Evolutionary conservation across 1,284 basidiomycete species (phyloP).

Genomic region (Afroboletus lepidellus): DNA sequence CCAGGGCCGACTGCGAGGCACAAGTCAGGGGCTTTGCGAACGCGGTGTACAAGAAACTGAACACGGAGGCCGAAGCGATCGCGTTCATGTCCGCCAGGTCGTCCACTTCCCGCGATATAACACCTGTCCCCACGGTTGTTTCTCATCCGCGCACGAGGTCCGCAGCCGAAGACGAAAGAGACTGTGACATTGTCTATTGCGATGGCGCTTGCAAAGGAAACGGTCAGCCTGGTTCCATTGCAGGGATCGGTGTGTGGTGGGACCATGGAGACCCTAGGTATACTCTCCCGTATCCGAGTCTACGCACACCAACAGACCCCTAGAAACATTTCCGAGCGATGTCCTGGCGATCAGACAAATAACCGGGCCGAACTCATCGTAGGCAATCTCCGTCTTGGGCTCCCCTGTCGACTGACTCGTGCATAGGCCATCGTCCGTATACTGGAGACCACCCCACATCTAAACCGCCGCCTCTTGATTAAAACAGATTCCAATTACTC

Average conservation of each 20-base stretch:
- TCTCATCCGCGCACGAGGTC: background rate
- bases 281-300: background rate
- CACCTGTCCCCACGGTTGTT: background rate
- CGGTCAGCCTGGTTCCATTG: constrained; percentile 56
- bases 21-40: constrained; percentile 58
- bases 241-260: constrained; percentile 81
- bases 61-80: constrained; percentile 50
- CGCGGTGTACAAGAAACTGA: constrained; percentile 66
- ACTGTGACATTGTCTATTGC: constrained; percentile 58
- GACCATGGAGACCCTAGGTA: constrained; percentile 60
- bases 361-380: constrained; percentile 86
- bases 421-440: constrained; percentile 71
- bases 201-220: constrained; percentile 83
- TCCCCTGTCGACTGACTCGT: constrained; percentile 4
- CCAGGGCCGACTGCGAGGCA: constrained; percentile 37
- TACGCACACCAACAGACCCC: background rate
- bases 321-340: constrained; percentile 76
- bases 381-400: constrained; percentile 21
- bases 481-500: constrained; percentile 78
- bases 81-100: constrained; percentile 30
- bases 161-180: constrained; percentile 16
- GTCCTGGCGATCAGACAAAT: constrained; percentile 84
- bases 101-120: background rate
- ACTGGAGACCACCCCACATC: constrained; percentile 62
- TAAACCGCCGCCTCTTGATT: constrained; percentile 57